phyloP scores from a whole-genome alignment of 2,329 filamentous ascomycete species.

The Colletotrichum lini region DNA sequence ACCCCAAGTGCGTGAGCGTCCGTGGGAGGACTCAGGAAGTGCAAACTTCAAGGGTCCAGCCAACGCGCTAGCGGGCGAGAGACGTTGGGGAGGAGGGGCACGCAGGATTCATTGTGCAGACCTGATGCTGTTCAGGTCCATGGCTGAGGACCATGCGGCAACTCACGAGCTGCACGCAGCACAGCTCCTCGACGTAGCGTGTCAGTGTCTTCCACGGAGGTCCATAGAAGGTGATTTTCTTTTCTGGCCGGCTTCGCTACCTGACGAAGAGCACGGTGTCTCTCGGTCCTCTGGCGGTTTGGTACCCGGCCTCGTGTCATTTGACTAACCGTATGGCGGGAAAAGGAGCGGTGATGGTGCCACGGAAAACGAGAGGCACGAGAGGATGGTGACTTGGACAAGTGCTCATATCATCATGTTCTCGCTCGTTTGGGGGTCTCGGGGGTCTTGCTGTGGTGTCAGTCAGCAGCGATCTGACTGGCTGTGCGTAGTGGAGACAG shows the following conservation, averaged over 20 bases:
- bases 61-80: slow-evolving; percentile 21
- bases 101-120: slow-evolving; percentile 22
- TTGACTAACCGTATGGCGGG: slow-evolving; percentile 31
- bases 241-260: not conserved
- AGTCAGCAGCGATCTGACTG: slow-evolving; percentile 38
- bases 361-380: slow-evolving; percentile 15
- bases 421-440: slow-evolving; percentile 21
- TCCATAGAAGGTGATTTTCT: too few relatives aligned
- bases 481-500: slow-evolving; percentile 5
- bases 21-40: not conserved
- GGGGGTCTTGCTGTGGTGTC: slow-evolving; percentile 23
- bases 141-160: slow-evolving; percentile 37
- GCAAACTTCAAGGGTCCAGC: slow-evolving; percentile 31
- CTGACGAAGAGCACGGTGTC: not conserved
- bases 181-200: not conserved
- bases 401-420: slow-evolving; percentile 35
- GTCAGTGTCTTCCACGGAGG: not conserved
- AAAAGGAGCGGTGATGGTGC: slow-evolving; percentile 26
- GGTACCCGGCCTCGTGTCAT: slow-evolving; percentile 9
- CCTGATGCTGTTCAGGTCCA: slow-evolving; percentile 33
- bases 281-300: not conserved
- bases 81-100: not conserved
- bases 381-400: slow-evolving; percentile 30
- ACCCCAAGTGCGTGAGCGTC: slow-evolving; percentile 19
- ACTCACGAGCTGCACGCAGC: slow-evolving; percentile 5